Conservation (phyloP, 495 filamentous ascomycete species). For the Penicillium steckii region DNA sequence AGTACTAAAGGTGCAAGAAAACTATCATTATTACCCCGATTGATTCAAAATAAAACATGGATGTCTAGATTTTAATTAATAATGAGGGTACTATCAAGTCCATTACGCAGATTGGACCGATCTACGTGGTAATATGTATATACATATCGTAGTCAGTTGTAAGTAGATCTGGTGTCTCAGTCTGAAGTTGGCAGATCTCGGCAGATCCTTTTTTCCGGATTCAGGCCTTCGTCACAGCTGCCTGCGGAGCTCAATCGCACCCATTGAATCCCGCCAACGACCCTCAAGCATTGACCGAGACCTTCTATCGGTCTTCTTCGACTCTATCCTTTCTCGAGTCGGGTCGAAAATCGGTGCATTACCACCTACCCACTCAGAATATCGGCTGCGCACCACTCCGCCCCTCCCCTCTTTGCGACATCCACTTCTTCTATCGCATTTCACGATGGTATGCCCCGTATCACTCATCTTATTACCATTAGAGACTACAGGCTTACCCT, state of each 20-base stretch:
- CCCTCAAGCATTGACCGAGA: conserved; percentile 10
- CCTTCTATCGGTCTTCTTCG: not conserved
- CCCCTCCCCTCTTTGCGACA: conserved; percentile 15
- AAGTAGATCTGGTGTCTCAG: not conserved
- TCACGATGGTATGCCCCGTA: conserved; percentile 21
- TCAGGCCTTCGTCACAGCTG: conserved; percentile 30
- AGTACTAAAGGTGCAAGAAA: no score
- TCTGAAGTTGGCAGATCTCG: conserved; percentile 10
- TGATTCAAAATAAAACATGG: no score
- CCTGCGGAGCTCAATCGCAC: conserved; percentile 28
- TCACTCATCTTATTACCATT: not conserved
- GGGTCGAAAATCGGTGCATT: not conserved
- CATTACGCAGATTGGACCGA: no score
- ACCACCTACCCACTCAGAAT: conserved; percentile 6
- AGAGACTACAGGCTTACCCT: conserved; percentile 7
- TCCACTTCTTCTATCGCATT: conserved; percentile 21
- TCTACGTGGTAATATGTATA: no score
- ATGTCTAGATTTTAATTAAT: no score
- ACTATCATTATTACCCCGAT: no score
- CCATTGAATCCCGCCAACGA: conserved; percentile 17
- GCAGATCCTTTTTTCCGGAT: conserved; percentile 31
- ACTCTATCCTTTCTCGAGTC: not conserved
- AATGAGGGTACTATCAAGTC: no score
- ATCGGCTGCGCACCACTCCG: conserved; percentile 1
- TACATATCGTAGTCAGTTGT: no score